A percentile compares a stretch with the other conserved stretches of the same genome.
Conservation (phyloP, 139 green algal genomes). For the Asterochloris sp. region DNA sequence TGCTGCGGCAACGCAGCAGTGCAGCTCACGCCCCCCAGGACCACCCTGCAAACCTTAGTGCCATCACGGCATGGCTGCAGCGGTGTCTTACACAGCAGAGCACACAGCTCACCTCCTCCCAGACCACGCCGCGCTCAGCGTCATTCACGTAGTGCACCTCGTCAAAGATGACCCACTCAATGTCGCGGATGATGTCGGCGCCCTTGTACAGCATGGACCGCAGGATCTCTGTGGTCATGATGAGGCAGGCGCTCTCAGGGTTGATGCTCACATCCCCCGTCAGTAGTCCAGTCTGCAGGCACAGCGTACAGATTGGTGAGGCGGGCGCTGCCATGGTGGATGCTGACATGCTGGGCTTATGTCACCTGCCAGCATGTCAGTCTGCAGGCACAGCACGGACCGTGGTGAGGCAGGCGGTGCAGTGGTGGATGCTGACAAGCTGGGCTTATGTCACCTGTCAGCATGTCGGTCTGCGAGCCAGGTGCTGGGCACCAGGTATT, state of each 20-base stretch:
- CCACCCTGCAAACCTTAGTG: too few species aligned
- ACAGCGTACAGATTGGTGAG: not conserved
- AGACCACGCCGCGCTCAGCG: slow-evolving; percentile 82
- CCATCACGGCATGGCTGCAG: too few species aligned
- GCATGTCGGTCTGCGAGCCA: slow-evolving; percentile 10
- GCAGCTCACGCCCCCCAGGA: too few species aligned
- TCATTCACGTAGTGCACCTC: slow-evolving; percentile 99
- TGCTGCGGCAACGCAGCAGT: too few species aligned
- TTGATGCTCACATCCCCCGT: slow-evolving; percentile 93
- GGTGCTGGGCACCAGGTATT: too few species aligned
- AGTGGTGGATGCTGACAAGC: too few species aligned
- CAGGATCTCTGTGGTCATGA: slow-evolving; percentile 99
- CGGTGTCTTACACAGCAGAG: too few species aligned
- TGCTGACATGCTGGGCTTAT: not conserved
- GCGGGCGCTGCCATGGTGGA: not conserved
- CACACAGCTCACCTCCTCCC: slow-evolving; percentile 69
- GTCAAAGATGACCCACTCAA: slow-evolving; percentile 98
- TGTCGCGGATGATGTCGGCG: slow-evolving; percentile 87
- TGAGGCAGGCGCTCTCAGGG: slow-evolving; percentile 84
- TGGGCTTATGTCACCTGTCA: not conserved
- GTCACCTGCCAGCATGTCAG: slow-evolving; percentile 2
- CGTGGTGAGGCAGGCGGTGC: not conserved
- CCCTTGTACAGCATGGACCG: slow-evolving; percentile 95
- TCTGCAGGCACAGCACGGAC: not conserved
- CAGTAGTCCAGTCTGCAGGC: slow-evolving; percentile 78